Conservation (phyloP, 2,329 filamentous ascomycete species). For the Calonectria montana region DNA sequence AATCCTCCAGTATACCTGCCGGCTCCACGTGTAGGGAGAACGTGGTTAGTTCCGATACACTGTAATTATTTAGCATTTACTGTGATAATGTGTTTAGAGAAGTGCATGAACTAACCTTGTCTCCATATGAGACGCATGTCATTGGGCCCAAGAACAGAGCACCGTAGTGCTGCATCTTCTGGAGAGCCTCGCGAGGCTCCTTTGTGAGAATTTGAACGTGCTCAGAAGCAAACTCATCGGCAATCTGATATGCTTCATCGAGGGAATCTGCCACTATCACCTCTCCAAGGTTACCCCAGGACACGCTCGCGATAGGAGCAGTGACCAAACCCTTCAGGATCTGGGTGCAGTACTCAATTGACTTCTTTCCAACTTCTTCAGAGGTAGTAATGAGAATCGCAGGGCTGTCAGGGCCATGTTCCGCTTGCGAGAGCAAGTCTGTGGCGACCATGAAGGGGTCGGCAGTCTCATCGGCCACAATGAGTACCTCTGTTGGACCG, state of each 20-base stretch:
- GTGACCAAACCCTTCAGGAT: constrained; percentile 21
- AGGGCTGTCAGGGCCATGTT: constrained; percentile 14
- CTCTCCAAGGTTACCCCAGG: constrained; percentile 24
- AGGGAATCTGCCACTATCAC: constrained; percentile 19
- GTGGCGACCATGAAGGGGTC: constrained; percentile 23
- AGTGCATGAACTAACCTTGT: constrained; percentile 17
- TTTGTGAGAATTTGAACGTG: constrained; percentile 27
- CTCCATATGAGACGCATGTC: constrained; percentile 29
- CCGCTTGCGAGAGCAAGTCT: constrained; percentile 16
- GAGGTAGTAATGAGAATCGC: constrained; percentile 21
- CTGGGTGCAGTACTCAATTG: constrained; percentile 16
- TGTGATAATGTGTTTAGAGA: background rate
- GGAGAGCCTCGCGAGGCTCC: constrained; percentile 18
- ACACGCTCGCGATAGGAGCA: constrained; percentile 15
- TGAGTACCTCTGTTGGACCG: constrained; percentile 22
- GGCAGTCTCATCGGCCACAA: constrained; percentile 26
- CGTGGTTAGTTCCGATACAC: constrained; percentile 31
- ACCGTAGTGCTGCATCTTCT: constrained; percentile 28
- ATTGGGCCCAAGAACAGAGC: constrained; percentile 23
- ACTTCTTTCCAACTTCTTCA: constrained; percentile 8
- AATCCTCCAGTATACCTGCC: constrained; percentile 20
- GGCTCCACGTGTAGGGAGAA: constrained; percentile 16
- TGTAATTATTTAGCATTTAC: background rate
- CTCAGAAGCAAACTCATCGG: constrained; percentile 24
- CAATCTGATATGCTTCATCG: constrained; percentile 24